phyloP scores from a whole-genome alignment of 2,329 filamentous ascomycete species.

The Curvularia sp. region DNA sequence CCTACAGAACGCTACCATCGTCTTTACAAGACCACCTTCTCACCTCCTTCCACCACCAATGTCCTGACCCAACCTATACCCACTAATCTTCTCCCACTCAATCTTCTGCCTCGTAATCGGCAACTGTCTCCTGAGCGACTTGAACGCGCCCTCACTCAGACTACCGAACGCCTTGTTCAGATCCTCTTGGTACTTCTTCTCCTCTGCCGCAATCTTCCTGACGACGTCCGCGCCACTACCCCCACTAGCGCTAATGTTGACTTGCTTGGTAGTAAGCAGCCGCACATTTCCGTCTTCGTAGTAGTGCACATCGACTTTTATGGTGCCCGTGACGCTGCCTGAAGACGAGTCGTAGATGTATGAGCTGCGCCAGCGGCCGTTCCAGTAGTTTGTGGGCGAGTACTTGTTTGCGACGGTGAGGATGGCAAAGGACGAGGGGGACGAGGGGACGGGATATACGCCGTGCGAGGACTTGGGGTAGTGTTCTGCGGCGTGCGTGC shows the following conservation, averaged over 20 bases:
- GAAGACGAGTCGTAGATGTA: constrained; percentile 78
- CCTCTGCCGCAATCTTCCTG: constrained; percentile 76
- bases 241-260: constrained; percentile 67
- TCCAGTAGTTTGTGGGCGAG: constrained; percentile 98
- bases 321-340: constrained; percentile 72
- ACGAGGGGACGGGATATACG: constrained; percentile 75
- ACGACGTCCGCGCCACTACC: constrained; percentile 72
- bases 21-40: not conserved
- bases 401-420: constrained; percentile 95
- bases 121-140: constrained; percentile 87
- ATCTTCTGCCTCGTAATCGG: constrained; percentile 98
- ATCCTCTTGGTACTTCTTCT: constrained; percentile 96
- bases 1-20: not conserved
- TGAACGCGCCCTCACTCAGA: constrained; percentile 94
- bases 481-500: constrained; percentile 82
- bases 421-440: constrained; percentile 78
- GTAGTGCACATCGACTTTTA: constrained; percentile 97
- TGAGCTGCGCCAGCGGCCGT: constrained; percentile 91
- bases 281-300: constrained; percentile 99
- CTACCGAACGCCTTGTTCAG: constrained; percentile 88
- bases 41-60: constrained; percentile 56
- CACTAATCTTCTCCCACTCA: constrained; percentile 98
- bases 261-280: constrained; percentile 83
- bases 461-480: constrained; percentile 82
- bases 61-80: constrained; percentile 71